Percentiles rank a stretch among this genome's conserved stretches.
Evolutionary conservation across 1,284 basidiomycete species (phyloP).

Genomic region (Ustilago hordei): DNA sequence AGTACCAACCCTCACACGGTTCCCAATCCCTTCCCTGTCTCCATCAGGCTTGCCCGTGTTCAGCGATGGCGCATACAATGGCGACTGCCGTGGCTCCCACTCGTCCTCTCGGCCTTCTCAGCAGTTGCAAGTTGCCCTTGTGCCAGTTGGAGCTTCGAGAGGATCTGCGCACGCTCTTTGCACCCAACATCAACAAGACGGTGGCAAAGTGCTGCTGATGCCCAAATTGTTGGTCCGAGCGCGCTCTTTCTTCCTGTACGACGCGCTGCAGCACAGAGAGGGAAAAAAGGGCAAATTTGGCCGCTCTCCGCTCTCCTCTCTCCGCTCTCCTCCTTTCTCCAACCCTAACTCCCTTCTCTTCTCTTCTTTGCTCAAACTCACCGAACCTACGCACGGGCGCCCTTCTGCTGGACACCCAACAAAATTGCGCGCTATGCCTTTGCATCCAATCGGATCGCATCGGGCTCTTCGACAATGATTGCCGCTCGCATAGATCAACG

Average conservation of each 20-base stretch:
- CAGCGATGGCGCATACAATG: not conserved
- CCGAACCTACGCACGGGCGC: conserved; percentile 68
- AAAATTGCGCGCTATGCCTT: not conserved
- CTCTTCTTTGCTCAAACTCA: not conserved
- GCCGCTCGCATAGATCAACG: conserved; percentile 83
- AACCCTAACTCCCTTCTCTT: not conserved
- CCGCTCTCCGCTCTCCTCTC: not conserved
- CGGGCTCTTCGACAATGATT: not conserved
- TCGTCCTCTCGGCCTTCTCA: not conserved
- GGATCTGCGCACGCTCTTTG: not conserved
- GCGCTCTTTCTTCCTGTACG: conserved; percentile 6
- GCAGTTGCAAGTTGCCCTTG: not conserved
- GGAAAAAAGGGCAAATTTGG: not conserved
- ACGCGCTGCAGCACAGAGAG: not conserved
- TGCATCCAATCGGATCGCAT: conserved; percentile 1
- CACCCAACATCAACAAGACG: conserved; percentile 13
- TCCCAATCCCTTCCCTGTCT: not conserved
- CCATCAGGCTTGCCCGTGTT: too few species aligned
- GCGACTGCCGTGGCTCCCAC: not conserved
- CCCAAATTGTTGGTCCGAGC: conserved; percentile 39
- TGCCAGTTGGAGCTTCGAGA: not conserved
- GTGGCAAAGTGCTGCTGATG: conserved; percentile 13
- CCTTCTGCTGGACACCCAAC: conserved; percentile 35
- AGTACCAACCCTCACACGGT: conserved; percentile 29
- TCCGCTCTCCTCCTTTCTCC: too few species aligned